phyloP scores from a whole-genome alignment of 495 filamentous ascomycete genomes.

The Aspergillus leporis region DNA sequence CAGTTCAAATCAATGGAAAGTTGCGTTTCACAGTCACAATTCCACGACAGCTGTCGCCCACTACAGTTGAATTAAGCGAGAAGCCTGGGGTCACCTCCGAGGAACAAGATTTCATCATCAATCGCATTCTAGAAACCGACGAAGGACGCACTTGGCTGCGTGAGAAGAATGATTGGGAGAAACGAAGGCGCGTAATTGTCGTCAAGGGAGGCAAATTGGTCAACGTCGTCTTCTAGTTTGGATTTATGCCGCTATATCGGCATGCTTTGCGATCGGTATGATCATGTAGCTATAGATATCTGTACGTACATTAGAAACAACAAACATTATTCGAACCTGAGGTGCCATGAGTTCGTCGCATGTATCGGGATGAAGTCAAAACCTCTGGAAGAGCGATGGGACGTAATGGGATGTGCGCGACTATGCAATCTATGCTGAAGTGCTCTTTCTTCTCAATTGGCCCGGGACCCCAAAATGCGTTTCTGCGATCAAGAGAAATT shows the following conservation, averaged over 20 bases:
- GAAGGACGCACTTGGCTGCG: slow-evolving; percentile 48
- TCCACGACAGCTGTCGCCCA: slow-evolving; percentile 28
- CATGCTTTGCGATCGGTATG: not conserved
- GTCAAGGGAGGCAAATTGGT: slow-evolving; percentile 49
- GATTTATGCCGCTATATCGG: not conserved
- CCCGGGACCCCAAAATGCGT: not conserved
- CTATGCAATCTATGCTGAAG: too few relatives aligned
- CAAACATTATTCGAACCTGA: not conserved
- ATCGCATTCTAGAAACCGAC: slow-evolving; percentile 45
- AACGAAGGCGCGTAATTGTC: slow-evolving; percentile 45
- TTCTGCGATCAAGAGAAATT: not conserved
- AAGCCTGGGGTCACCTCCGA: slow-evolving; percentile 19
- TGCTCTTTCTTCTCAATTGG: not conserved
- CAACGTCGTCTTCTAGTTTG: slow-evolving; percentile 48
- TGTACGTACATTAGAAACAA: slow-evolving; percentile 18
- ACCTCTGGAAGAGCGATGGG: not conserved
- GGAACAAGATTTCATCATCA: slow-evolving; percentile 59
- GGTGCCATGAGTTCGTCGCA: not conserved
- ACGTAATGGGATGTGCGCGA: not conserved
- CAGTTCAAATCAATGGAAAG: slow-evolving; percentile 78
- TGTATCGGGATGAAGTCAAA: not conserved
- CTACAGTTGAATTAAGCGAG: slow-evolving; percentile 18
- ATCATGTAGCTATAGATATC: slow-evolving; percentile 12
- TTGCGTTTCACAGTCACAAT: slow-evolving; percentile 65
- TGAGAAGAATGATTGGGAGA: slow-evolving; percentile 50